Evolutionary conservation across 2,329 filamentous ascomycete species (phyloP), one percentile per base, ranked within the genome.

Genomic region (Cordyceps cicadae): DNA sequence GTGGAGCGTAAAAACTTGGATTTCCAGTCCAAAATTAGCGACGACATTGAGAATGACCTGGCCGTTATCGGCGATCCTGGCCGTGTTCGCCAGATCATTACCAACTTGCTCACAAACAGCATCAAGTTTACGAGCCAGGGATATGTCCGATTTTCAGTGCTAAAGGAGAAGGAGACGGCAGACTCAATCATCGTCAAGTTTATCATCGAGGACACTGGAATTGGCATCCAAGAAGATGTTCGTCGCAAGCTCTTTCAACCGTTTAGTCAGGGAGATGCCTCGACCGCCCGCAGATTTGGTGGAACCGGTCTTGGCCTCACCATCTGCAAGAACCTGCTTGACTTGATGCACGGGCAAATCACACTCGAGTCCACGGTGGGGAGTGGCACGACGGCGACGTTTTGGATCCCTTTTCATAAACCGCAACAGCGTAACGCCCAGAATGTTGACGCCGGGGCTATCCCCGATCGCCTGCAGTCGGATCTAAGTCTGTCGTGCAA

Each of bases 31-130:
- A 82, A 87, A 51, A 83, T 90, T 57, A 80, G 84, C 7, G 75
- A 79, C 1, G 81, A 86, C 49, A 82, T 89, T 8, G 81, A 83
- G 54, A 79, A 80, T 37, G 85, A 90, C 66, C 76, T 94, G 60
- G 87, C 92, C 52, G 90, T 96, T 3, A 86, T 96, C 67, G 92
- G 92, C 15, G 92, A 96, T 67, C 90, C 91, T 9, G 90, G 91
- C 12, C 83, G 91, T 41, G 79, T 96, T 37, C 84, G 92, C 53
- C 92, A 96, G 68, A 92, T 96, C 63, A 81, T 93, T 45, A 90
- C 87, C 2, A 93, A 92, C 67, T 76, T 93, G 1, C 76, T 92
- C 21, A 91, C 88, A 2, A 90, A 90, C 70, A 87, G 84, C 63
- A 88, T 90, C 74, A 90, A 90, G 66, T 90, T 90, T 67, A 90